Evolutionary conservation across 495 filamentous ascomycete species (phyloP).

Genomic region (Arthonia radiata): DNA sequence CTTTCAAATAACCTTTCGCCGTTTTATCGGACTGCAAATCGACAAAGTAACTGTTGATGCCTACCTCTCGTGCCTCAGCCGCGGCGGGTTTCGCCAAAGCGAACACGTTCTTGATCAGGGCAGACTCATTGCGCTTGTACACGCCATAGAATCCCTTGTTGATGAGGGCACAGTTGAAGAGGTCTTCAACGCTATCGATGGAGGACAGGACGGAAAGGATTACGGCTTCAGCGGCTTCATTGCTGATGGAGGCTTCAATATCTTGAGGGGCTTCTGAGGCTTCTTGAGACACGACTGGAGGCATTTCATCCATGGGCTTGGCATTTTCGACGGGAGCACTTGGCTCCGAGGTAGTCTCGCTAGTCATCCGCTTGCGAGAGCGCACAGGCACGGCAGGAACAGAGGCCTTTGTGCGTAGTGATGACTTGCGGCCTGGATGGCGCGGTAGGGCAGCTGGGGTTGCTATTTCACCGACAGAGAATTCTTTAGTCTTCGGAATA

Average conservation of each 20-base stretch:
- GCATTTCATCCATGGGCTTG: too few species aligned
- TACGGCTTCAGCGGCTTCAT: slow-evolving; percentile 21
- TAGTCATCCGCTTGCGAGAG: too few species aligned
- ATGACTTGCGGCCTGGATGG: too few species aligned
- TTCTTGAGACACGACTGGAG: too few species aligned
- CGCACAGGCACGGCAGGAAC: too few species aligned
- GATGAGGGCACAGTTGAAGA: slow-evolving; percentile 29
- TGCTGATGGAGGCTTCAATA: slow-evolving; percentile 14
- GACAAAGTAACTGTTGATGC: slow-evolving; percentile 13
- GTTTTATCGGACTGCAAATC: slow-evolving; percentile 24
- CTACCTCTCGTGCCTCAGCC: slow-evolving; percentile 41
- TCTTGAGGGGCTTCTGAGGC: slow-evolving; percentile 8
- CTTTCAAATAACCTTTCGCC: slow-evolving; percentile 26
- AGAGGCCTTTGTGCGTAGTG: too few species aligned
- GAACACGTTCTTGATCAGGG: slow-evolving; percentile 27
- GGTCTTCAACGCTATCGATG: slow-evolving; percentile 27
- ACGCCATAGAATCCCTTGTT: slow-evolving; percentile 33
- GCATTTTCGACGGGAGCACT: too few species aligned
- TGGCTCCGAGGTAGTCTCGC: too few species aligned
- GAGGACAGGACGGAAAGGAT: slow-evolving; percentile 25
- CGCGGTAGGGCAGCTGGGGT: too few species aligned
- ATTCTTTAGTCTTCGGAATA: too few species aligned
- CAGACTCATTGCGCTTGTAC: slow-evolving; percentile 33
- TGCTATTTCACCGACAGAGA: too few species aligned
- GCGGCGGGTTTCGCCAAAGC: slow-evolving; percentile 34